These are phyloP conservation scores for Seminavis robusta DNA, from an alignment of 108 stramenopile genomes.

Conservation along the genomic window DNA sequence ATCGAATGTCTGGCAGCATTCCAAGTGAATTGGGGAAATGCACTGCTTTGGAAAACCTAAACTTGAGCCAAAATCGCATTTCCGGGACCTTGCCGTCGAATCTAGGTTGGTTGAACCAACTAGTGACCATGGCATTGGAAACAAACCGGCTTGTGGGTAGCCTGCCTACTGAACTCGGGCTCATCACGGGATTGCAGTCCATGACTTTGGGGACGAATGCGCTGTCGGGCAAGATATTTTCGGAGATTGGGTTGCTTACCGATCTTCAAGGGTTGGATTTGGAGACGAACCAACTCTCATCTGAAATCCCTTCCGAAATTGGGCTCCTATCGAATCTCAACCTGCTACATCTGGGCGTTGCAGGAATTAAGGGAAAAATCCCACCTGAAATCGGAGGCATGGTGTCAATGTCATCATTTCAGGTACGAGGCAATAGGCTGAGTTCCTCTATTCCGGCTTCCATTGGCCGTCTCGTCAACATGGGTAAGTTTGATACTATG, in stretches of 20 bases:
- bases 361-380: no score
- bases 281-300: constrained; percentile 35
- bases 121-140: no score
- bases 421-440: background rate
- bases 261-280: constrained; percentile 31
- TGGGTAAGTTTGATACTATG: no score
- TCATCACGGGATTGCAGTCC: background rate
- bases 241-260: no score
- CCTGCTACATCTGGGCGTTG: no score
- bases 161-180: constrained; percentile 2
- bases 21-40: constrained; percentile 3
- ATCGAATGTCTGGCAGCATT: constrained; percentile 1
- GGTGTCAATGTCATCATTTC: background rate
- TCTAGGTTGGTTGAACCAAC: no score
- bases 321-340: constrained; percentile 20
- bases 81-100: no score
- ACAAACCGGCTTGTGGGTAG: background rate
- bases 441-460: background rate
- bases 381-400: no score
- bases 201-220: background rate
- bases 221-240: no score
- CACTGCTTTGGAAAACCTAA: background rate
- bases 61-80: background rate
- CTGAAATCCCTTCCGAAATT: constrained; percentile 29
- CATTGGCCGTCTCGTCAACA: background rate